These are phyloP conservation scores for Coleophoma crateriformis DNA, from an alignment of 2,329 filamentous ascomycete genomes.

Conservation along the genomic window DNA sequence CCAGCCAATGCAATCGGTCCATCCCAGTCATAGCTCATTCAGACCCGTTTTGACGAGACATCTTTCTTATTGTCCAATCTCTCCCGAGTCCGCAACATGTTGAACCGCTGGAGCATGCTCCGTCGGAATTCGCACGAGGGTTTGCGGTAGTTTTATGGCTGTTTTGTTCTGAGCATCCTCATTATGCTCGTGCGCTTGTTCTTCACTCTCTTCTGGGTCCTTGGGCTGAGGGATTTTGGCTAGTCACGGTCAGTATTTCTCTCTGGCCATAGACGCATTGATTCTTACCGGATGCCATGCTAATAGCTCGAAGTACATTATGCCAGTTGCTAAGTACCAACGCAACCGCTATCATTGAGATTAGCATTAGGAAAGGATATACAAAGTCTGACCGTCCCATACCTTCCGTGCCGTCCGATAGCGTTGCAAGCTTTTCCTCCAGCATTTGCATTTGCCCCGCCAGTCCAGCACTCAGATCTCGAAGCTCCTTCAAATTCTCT, in stretches of 20 bases:
- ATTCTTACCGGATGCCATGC: conserved; percentile 74
- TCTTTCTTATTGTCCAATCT: conserved; percentile 5
- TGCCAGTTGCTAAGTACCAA: conserved; percentile 85
- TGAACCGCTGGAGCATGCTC: conserved; percentile 66
- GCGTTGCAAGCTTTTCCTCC: conserved; percentile 69
- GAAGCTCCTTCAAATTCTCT: conserved; percentile 70
- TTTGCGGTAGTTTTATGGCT: conserved; percentile 53
- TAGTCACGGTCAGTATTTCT: conserved; percentile 28
- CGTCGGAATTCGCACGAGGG: conserved; percentile 78
- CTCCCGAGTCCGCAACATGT: conserved; percentile 10
- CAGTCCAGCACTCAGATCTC: conserved; percentile 72
- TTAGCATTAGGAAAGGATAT: neutral
- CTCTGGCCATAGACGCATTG: conserved; percentile 2
- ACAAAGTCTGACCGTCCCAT: conserved; percentile 1
- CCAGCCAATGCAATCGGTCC: too few species aligned
- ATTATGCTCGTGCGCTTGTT: conserved; percentile 7
- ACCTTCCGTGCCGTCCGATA: conserved; percentile 82
- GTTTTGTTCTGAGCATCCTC: conserved; percentile 33
- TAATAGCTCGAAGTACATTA: conserved; percentile 77
- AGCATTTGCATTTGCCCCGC: conserved; percentile 79
- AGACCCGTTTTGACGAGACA: too few species aligned
- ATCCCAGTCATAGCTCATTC: too few species aligned
- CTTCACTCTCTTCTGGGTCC: conserved; percentile 31
- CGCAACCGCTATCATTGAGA: conserved; percentile 58
- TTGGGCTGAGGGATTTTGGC: conserved; percentile 65